Percentiles rank a stretch among this genome's conserved stretches.
These are phyloP conservation scores for Phaeosphaeriaceae sp. DNA, from an alignment of 2,329 filamentous ascomycete species.

Conservation along the genomic window DNA sequence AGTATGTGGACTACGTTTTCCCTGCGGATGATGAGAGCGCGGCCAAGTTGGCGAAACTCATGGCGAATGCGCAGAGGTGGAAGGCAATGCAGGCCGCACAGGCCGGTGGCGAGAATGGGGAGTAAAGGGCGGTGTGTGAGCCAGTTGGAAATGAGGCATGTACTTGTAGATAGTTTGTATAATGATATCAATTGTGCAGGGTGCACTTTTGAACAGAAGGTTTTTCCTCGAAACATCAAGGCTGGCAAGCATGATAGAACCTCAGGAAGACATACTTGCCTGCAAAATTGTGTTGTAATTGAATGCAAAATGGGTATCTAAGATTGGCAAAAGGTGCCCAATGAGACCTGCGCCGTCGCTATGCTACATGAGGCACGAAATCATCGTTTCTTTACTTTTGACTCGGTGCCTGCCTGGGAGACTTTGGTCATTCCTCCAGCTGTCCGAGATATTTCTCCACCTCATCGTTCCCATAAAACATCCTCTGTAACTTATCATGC, in stretches of 20 bases:
- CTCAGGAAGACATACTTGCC: too few relatives aligned
- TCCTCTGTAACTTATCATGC: conserved; percentile 68
- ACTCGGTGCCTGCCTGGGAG: not conserved
- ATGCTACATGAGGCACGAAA: not conserved
- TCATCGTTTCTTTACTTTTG: not conserved
- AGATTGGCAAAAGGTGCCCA: not conserved
- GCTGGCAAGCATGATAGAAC: too few relatives aligned
- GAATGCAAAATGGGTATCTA: not conserved
- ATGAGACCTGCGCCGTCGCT: conserved; percentile 1
- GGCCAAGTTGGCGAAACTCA: conserved; percentile 80
- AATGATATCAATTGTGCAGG: not conserved
- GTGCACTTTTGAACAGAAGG: not conserved
- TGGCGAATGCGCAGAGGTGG: conserved; percentile 88
- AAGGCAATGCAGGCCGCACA: conserved; percentile 64
- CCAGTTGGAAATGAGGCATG: too few relatives aligned
- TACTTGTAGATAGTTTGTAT: not conserved
- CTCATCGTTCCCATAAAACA: conserved; percentile 79
- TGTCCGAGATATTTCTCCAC: conserved; percentile 74
- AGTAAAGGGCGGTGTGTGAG: not conserved
- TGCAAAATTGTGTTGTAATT: not conserved
- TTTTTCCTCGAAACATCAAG: not conserved
- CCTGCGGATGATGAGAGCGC: conserved; percentile 90
- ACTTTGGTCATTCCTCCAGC: conserved; percentile 11
- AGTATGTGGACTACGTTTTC: conserved; percentile 97
- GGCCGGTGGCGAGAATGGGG: conserved; percentile 5